Conservation (phyloP, 305 asterid genomes). For the Salvia sclarea region DNA sequence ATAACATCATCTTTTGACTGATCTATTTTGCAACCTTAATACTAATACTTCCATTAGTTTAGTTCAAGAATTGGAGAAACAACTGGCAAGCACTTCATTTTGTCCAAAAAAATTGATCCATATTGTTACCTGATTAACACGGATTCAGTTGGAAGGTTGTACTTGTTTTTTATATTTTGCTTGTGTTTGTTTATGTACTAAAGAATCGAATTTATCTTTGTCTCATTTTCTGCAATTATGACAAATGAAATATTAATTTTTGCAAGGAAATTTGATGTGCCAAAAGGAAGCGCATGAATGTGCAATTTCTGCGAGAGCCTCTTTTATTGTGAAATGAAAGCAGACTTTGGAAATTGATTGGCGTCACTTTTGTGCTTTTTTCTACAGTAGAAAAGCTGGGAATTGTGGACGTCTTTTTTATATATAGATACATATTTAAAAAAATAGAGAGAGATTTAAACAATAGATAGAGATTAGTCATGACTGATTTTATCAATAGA, state of each 20-base stretch:
- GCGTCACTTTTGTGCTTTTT: neutral
- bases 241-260: neutral
- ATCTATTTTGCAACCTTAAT: neutral
- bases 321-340: neutral
- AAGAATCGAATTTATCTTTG: slow-evolving; percentile 12
- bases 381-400: neutral
- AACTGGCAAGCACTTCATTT: slow-evolving; percentile 35
- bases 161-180: slow-evolving; percentile 35
- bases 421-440: too few relatives aligned
- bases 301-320: neutral
- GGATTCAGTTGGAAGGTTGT: slow-evolving; percentile 31
- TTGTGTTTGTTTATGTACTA: slow-evolving; percentile 20
- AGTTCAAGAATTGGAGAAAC: slow-evolving; percentile 6
- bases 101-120: slow-evolving; percentile 11
- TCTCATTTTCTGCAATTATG: neutral
- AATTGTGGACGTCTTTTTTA: too few relatives aligned
- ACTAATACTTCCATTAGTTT: neutral
- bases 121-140: slow-evolving; percentile 13
- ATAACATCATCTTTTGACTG: neutral
- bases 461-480: too few relatives aligned
- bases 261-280: neutral
- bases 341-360: neutral
- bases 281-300: neutral
- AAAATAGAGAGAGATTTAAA: too few relatives aligned
- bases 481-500: too few relatives aligned